Evolutionary conservation across 345 rosid genomes (phyloP).

Genomic region (Mercurialis annua): DNA sequence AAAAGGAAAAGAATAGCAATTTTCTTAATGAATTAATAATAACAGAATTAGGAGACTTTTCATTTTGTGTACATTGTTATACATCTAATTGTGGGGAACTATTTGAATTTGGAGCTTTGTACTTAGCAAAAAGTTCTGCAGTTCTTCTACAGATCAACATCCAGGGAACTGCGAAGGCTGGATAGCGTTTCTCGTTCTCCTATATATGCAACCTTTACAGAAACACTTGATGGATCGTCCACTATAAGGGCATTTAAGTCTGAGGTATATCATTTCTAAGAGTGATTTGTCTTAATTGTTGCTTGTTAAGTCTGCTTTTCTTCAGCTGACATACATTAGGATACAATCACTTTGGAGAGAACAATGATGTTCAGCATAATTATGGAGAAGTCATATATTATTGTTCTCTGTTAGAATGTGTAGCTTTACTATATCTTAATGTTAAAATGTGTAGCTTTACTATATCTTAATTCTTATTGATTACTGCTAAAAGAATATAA

Average conservation of each 20-base stretch:
- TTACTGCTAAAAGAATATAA: neutral
- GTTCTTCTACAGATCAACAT: conserved; percentile 95
- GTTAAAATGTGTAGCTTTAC: neutral
- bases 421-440: neutral
- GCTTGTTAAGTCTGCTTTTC: neutral
- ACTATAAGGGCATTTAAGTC: conserved; percentile 85
- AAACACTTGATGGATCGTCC: conserved; percentile 87
- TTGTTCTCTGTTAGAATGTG: neutral
- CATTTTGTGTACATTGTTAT: no score
- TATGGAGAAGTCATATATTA: neutral
- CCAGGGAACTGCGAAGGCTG: conserved; percentile 86
- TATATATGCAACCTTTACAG: conserved; percentile 80
- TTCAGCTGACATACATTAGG: neutral
- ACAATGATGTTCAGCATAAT: neutral
- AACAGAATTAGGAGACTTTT: no score
- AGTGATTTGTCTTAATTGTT: neutral
- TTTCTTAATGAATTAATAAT: no score
- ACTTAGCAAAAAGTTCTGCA: conserved; percentile 39
- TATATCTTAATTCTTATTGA: neutral
- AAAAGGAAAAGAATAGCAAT: neutral
- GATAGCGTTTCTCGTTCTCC: conserved; percentile 96
- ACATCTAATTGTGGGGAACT: neutral
- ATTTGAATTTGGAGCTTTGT: neutral
- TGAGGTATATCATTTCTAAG: conserved; percentile 46
- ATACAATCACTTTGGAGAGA: neutral